Evolutionary conservation across 257 asterid genomes (phyloP).

Genomic region (Solanum rostratum): DNA sequence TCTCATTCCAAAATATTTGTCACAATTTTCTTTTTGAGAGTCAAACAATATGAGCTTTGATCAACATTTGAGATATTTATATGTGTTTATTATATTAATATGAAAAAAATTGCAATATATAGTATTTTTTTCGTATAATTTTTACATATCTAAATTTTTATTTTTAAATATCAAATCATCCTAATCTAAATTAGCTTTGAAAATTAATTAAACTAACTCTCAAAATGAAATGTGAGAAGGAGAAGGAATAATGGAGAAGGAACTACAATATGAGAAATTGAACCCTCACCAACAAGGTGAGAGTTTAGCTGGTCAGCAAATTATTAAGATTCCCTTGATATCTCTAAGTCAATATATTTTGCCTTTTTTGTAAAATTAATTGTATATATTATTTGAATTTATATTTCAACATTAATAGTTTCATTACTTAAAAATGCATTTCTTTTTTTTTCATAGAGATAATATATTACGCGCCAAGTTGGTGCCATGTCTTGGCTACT

Average conservation of each 20-base stretch:
- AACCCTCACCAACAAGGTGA: too few relatives aligned
- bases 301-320: too few relatives aligned
- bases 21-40: background rate
- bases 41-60: background rate
- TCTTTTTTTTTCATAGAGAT: too few relatives aligned
- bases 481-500: too few relatives aligned
- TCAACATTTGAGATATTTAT: too few relatives aligned
- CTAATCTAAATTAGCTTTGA: background rate
- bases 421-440: background rate
- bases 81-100: too few relatives aligned
- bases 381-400: background rate
- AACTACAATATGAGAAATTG: too few relatives aligned
- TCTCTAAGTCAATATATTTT: background rate
- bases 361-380: background rate
- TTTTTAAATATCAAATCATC: background rate
- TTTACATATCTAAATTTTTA: background rate
- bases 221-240: too few relatives aligned
- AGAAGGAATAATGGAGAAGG: too few relatives aligned
- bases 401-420: background rate
- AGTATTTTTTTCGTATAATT: background rate
- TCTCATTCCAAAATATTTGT: background rate
- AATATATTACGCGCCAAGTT: too few relatives aligned
- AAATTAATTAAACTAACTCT: background rate
- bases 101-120: background rate
- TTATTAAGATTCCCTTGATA: background rate